Conservation (phyloP, 495 filamentous ascomycete species). For the Aspergillus haitiensis region DNA sequence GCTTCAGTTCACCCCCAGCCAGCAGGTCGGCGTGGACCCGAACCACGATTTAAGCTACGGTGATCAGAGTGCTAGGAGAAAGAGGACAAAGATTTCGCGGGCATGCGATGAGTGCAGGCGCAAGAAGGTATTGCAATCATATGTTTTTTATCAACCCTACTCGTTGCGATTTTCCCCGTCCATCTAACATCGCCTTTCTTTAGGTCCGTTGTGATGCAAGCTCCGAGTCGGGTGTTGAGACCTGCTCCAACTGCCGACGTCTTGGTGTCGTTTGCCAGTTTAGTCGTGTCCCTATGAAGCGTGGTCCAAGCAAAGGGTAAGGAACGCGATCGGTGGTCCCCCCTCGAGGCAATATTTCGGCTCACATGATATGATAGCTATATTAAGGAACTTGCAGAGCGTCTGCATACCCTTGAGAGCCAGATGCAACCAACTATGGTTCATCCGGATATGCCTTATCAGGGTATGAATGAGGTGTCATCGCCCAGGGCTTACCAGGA, state of each 20-base stretch:
- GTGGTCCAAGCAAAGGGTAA: conserved; percentile 93
- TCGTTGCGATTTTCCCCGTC: conserved; percentile 6
- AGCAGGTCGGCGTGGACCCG: conserved; percentile 53
- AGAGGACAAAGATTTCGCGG: conserved; percentile 87
- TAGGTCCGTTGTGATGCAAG: conserved; percentile 89
- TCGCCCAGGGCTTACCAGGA: conserved; percentile 48
- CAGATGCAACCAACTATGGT: conserved; percentile 54
- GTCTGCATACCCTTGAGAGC: conserved; percentile 79
- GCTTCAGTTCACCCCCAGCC: conserved; percentile 48
- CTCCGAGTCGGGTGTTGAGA: conserved; percentile 72
- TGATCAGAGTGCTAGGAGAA: conserved; percentile 69
- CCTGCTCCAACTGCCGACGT: conserved; percentile 83
- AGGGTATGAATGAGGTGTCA: conserved; percentile 49
- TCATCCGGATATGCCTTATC: conserved; percentile 49
- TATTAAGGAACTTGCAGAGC: conserved; percentile 92
- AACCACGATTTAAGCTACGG: conserved; percentile 53
- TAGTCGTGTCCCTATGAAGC: conserved; percentile 90
- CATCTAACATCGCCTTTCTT: conserved; percentile 26
- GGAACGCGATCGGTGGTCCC: conserved; percentile 19
- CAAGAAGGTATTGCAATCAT: conserved; percentile 66
- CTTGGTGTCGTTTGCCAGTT: conserved; percentile 79
- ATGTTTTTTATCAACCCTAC: conserved; percentile 11
- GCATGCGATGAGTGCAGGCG: conserved; percentile 94
- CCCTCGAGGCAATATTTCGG: conserved; percentile 11
- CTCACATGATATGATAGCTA: conserved; percentile 58